Percentiles rank a stretch among this genome's conserved stretches.
phyloP scores from a whole-genome alignment of 1,284 basidiomycete genomes.

The Malassezia sp. region DNA sequence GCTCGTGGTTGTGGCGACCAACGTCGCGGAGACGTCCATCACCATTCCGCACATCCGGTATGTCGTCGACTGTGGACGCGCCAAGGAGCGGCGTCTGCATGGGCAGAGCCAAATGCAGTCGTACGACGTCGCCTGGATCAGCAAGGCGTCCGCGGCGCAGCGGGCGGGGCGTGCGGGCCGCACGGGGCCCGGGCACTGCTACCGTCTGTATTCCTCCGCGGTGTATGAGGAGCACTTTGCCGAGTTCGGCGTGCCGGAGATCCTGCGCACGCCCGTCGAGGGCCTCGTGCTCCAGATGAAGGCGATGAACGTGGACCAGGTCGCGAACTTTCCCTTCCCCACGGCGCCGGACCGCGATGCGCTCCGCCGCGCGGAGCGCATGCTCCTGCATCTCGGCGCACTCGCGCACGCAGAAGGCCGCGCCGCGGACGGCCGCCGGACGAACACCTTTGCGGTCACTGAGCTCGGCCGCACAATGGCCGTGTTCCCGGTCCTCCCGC shows the following conservation, averaged over 20 bases:
- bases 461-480: constrained; percentile 82
- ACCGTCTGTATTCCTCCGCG: constrained; percentile 61
- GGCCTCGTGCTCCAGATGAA: constrained; percentile 98
- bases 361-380: constrained; percentile 69
- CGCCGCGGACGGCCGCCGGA: constrained; percentile 28
- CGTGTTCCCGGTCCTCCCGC: constrained; percentile 79
- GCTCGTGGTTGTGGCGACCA: constrained; percentile 63
- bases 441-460: constrained; percentile 54
- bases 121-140: constrained; percentile 64
- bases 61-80: constrained; percentile 64
- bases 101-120: constrained; percentile 57
- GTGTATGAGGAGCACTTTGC: constrained; percentile 86
- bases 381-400: constrained; percentile 73
- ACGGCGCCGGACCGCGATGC: constrained; percentile 78
- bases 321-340: constrained; percentile 95
- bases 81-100: constrained; percentile 69
- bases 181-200: constrained; percentile 67
- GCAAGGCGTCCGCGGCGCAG: constrained; percentile 63
- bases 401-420: constrained; percentile 50
- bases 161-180: constrained; percentile 64
- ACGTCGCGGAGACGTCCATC: constrained; percentile 67
- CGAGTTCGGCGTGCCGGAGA: constrained; percentile 77
- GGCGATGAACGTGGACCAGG: constrained; percentile 93
- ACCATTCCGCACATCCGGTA: constrained; percentile 67
- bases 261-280: constrained; percentile 89